Conservation (phyloP, 2,329 filamentous ascomycete species). For the Balansia obtecta region DNA sequence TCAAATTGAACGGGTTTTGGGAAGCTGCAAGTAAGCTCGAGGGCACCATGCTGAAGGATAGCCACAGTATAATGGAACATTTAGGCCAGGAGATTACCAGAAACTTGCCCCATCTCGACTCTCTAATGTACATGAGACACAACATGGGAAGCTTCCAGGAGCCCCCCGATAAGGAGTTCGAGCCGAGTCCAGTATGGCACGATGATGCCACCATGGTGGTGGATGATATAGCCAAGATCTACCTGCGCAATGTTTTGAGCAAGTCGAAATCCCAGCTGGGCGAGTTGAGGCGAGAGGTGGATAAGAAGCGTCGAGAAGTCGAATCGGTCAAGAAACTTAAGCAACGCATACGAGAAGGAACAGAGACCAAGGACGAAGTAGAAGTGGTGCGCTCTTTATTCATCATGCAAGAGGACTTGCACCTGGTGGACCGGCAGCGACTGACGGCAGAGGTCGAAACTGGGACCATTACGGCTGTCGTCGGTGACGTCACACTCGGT, state of each 20-base stretch:
- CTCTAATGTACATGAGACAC: slow-evolving; percentile 95
- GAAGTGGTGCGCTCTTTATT: slow-evolving; percentile 77
- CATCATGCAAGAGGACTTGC: slow-evolving; percentile 68
- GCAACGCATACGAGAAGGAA: slow-evolving; percentile 66
- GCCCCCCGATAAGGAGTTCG: slow-evolving; percentile 73
- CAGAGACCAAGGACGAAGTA: slow-evolving; percentile 80
- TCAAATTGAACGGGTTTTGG: slow-evolving; percentile 80
- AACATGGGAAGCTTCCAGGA: slow-evolving; percentile 77
- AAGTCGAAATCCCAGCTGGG: slow-evolving; percentile 80
- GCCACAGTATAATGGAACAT: slow-evolving; percentile 58
- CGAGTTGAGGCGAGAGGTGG: slow-evolving; percentile 69
- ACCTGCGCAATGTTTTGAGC: slow-evolving; percentile 77
- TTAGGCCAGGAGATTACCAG: slow-evolving; percentile 71
- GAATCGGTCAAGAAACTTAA: slow-evolving; percentile 64
- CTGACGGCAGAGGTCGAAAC: slow-evolving; percentile 88
- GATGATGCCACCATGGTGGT: slow-evolving; percentile 80
- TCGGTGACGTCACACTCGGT: slow-evolving; percentile 85
- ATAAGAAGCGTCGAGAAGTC: slow-evolving; percentile 77
- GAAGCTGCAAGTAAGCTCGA: slow-evolving; percentile 68
- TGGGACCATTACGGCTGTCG: slow-evolving; percentile 77
- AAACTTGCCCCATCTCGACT: slow-evolving; percentile 82
- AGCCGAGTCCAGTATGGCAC: slow-evolving; percentile 93
- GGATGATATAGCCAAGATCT: slow-evolving; percentile 80
- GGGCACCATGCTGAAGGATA: slow-evolving; percentile 61
- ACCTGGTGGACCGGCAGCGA: slow-evolving; percentile 71